These are phyloP conservation scores for Cercospora janseana DNA, from an alignment of 2,329 filamentous ascomycete genomes.

Conservation along the genomic window DNA sequence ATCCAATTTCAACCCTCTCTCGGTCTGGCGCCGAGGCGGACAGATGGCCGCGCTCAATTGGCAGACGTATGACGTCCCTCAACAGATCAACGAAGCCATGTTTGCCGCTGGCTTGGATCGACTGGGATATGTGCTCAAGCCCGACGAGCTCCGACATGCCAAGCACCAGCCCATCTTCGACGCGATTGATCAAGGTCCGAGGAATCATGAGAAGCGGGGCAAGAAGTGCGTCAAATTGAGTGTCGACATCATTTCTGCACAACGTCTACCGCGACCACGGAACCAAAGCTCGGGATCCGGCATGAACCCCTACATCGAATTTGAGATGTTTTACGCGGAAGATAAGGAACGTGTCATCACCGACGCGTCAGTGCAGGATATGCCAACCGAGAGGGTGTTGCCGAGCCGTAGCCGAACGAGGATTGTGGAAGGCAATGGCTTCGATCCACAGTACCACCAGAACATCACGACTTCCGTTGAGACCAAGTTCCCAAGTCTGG, in stretches of 20 bases:
- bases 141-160: constrained; percentile 68
- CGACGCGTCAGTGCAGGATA: constrained; percentile 62
- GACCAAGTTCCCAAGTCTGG: constrained; percentile 90
- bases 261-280: constrained; percentile 83
- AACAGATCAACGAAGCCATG: constrained; percentile 98
- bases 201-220: constrained; percentile 61
- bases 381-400: constrained; percentile 65
- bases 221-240: constrained; percentile 81
- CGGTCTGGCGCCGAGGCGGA: constrained; percentile 91
- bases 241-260: constrained; percentile 87
- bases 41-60: constrained; percentile 98
- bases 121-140: constrained; percentile 92
- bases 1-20: constrained; percentile 89
- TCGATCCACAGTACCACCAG: constrained; percentile 85
- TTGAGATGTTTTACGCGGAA: constrained; percentile 91
- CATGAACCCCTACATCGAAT: constrained; percentile 90
- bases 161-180: constrained; percentile 63
- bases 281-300: constrained; percentile 69
- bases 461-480: constrained; percentile 76
- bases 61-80: constrained; percentile 94
- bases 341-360: constrained; percentile 77
- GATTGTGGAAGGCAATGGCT: constrained; percentile 83
- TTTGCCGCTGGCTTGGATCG: constrained; percentile 84
- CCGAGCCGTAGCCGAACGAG: constrained; percentile 77
- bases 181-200: constrained; percentile 50